Conservation (phyloP, 306 rosid species). For the Ormosia emarginata region DNA sequence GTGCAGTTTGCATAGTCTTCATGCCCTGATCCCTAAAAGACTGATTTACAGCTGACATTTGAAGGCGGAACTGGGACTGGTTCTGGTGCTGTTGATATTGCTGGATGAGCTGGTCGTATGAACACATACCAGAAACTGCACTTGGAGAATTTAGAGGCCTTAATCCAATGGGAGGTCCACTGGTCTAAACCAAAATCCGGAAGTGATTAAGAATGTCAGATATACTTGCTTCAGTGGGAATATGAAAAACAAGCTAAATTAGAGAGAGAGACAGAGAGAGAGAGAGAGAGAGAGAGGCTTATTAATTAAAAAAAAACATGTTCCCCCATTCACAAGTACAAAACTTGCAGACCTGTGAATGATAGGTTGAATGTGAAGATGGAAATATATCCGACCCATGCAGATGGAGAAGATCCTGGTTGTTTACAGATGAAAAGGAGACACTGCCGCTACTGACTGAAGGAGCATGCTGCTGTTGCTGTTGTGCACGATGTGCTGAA, state of each 20-base stretch:
- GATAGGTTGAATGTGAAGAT: slow-evolving; percentile 83
- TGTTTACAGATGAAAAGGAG: slow-evolving; percentile 83
- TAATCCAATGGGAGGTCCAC: slow-evolving; percentile 94
- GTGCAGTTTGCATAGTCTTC: slow-evolving; percentile 72
- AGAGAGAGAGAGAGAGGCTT: too few relatives aligned
- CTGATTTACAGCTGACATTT: slow-evolving; percentile 77
- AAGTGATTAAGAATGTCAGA: neutral
- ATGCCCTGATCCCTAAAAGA: slow-evolving; percentile 84
- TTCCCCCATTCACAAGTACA: neutral
- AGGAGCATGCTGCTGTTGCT: slow-evolving; percentile 83
- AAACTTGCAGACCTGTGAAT: slow-evolving; percentile 70
- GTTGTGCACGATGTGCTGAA: slow-evolving; percentile 84
- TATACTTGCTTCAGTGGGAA: neutral
- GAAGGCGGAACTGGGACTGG: slow-evolving; percentile 89
- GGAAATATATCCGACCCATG: slow-evolving; percentile 89
- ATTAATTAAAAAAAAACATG: neutral
- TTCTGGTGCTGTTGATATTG: slow-evolving; percentile 84
- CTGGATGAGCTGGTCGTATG: slow-evolving; percentile 85
- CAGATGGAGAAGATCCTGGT: slow-evolving; percentile 89
- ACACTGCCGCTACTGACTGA: slow-evolving; percentile 74
- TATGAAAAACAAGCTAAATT: too few relatives aligned
- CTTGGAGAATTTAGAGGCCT: slow-evolving; percentile 80
- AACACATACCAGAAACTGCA: slow-evolving; percentile 83
- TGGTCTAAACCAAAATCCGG: slow-evolving; percentile 50
- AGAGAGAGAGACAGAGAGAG: too few relatives aligned